phyloP scores from a whole-genome alignment of 2,329 filamentous ascomycete species.

The Fusarium sp. region DNA sequence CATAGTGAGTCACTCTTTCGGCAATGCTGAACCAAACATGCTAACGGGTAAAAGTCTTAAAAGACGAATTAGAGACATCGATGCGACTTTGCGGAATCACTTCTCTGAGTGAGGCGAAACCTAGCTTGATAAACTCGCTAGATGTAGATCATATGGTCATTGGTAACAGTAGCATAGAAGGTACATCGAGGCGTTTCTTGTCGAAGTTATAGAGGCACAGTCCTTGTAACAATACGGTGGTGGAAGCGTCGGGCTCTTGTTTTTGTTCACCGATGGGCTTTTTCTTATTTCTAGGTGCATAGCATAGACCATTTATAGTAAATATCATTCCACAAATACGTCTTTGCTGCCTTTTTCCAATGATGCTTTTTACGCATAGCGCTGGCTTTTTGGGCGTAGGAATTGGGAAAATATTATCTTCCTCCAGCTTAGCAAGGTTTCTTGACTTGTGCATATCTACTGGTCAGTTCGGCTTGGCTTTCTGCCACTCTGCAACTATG shows the following conservation, averaged over 20 bases:
- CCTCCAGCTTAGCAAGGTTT: too few species aligned
- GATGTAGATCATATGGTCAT: conserved; percentile 52
- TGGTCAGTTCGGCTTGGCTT: too few species aligned
- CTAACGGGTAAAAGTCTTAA: conserved; percentile 36
- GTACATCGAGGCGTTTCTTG: not conserved
- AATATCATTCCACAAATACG: not conserved
- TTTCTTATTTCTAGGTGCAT: not conserved
- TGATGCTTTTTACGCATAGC: too few species aligned
- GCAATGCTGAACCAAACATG: rapidly evolving
- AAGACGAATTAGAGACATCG: conserved; percentile 52
- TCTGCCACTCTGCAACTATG: too few species aligned
- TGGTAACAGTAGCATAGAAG: not conserved
- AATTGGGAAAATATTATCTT: too few species aligned
- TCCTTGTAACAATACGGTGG: not conserved
- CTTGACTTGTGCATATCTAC: too few species aligned
- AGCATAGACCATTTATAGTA: not conserved
- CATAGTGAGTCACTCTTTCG: conserved; percentile 61
- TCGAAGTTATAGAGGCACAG: conserved; percentile 33
- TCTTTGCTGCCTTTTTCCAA: too few species aligned
- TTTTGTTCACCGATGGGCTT: too few species aligned
- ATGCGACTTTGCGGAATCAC: conserved; percentile 52
- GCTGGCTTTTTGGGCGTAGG: too few species aligned
- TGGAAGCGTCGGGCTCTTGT: not conserved
- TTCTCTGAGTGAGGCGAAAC: conserved; percentile 46
- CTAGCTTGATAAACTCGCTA: conserved; percentile 50